A percentile compares a stretch with the other conserved stretches of the same genome.
Conservation (phyloP, 176 grass and related monocot genomes). For the Microstegium vimineum region DNA sequence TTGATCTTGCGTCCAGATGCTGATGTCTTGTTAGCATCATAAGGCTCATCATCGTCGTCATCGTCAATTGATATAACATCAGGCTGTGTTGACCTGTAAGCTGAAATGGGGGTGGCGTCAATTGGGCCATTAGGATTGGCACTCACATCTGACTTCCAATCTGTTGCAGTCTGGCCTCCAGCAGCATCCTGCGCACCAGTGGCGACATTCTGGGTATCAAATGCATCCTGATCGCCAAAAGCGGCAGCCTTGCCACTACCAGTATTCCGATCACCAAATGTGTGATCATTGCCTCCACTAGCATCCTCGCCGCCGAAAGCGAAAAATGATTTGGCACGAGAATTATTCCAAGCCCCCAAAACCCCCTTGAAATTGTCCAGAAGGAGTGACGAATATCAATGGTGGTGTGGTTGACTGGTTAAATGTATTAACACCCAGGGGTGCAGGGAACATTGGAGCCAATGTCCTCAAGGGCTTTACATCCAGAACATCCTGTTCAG, state of each 20-base stretch:
- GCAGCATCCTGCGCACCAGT: not conserved
- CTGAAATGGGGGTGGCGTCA: constrained; percentile 48
- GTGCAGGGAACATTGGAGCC: constrained; percentile 82
- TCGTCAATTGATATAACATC: constrained; percentile 25
- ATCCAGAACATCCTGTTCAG: constrained; percentile 26
- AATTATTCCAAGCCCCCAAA: constrained; percentile 20
- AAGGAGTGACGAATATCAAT: constrained; percentile 48
- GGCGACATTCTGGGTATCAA: not conserved
- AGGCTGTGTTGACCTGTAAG: constrained; percentile 28
- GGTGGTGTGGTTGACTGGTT: constrained; percentile 50
- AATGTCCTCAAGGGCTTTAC: constrained; percentile 70
- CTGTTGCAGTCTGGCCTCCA: constrained; percentile 26
- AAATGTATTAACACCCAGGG: constrained; percentile 59
- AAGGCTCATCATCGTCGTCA: constrained; percentile 38
- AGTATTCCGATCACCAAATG: not conserved
- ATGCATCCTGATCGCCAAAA: constrained; percentile 1
- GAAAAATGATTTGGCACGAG: constrained; percentile 1
- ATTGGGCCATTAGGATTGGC: constrained; percentile 33
- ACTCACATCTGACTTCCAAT: constrained; percentile 8
- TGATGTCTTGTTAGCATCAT: constrained; percentile 41
- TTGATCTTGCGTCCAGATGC: constrained; percentile 60
- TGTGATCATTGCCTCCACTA: not conserved
- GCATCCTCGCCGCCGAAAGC: constrained; percentile 12
- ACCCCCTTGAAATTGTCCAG: constrained; percentile 27
- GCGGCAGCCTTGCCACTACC: not conserved